Evolutionary conservation across 805 yeast species (phyloP), one percentile per base, ranked within the genome.

Genomic region (Cyberlindnera xishuangbannaensis): DNA sequence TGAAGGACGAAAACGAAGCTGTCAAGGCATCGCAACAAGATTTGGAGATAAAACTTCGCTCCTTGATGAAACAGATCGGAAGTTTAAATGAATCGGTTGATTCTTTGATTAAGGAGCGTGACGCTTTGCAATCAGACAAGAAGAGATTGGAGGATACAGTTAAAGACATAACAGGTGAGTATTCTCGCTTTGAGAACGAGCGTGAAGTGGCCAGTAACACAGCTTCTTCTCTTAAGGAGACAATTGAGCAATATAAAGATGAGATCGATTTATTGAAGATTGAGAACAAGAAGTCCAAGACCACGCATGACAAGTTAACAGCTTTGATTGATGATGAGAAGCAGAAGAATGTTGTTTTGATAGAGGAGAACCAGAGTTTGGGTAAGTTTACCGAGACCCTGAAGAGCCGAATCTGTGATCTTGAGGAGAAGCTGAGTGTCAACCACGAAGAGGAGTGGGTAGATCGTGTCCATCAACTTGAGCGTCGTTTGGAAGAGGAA

Each of bases 321-420:
- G 36, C 44, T 3, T 18, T 42, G 13, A 45, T 53, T 36, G 66
- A 62, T 27, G 53, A 53, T 11, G 61, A 69, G 34, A 70, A 76
- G 39, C 70, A 71, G 28, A 75, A 75, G 28, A 67, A 71, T 25
- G 60, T 78, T 36, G 73, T 76, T 31, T 55, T 77, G 5, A 58
- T 64, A 16, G 85, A 83, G 53, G 92, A 83, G 50, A 81, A 78
- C 47, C 77, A 76, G 47, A 70, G 81, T 2, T 51, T 82, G 27
- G 72, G 70, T 18, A 77, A 67, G 40, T 68, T 66, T 39, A 76
- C 79, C 45, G 57, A 58, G 22, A 74, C 76, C 30, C 56, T 82
- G 41, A 65, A 60, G 33, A 36, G 39, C 12, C 71, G 73, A 43
- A 59, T 73, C 9, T 53, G 61, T 18, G 63, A 59, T 6, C 48